Base-by-base conservation (phyloP, 1,139 yeast genomes). In the Scheffersomyces quercinus region DNA sequence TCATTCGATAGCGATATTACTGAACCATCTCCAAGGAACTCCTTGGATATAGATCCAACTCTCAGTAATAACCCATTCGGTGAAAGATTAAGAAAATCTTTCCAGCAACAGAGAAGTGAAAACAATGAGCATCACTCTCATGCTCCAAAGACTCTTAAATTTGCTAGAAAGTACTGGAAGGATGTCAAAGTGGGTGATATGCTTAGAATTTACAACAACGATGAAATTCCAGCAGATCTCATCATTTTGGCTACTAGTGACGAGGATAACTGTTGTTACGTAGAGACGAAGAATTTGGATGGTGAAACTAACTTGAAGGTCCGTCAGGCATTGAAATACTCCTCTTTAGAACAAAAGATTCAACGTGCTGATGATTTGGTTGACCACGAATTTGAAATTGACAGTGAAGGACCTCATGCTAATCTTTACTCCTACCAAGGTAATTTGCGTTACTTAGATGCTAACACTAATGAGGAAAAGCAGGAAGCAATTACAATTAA, bases 281-380 rank as follows among this genome's bases (percentile, higher is more conserved):
- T 79, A 13, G 85, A 80, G 56, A 80, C 85, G 1, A 80, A 79
- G 53, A 80, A 80, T 53, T 64, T 80, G 43, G 85, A 80, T 59
- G 85, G 85, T 56, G 85, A 80, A 60, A 80, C 84, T 3, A 80
- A 80, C 52, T 65, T 80, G 53, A 80, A 79, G 56, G 77, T 72
- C n/a, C 76, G 75, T 54, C 75, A 70, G 47, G 71, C 82, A 3
- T 56, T 80, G 47, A 68, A 74, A 44, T 76, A 73, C 51, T 71
- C 73, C 12, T 60, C 65, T 28, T 64, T 57, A 33, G 64, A 63
- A 10, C 49, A 58, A n/a, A 64, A 64, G 41, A 65, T 73, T 33
- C 56, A 50, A 36, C 67, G 60, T 37, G 79, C 82, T 7, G 70
- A 70, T 43, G 83, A 79, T 52, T 60, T 79, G 40, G 63, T 67